Conservation (phyloP, 345 rosid species). For the Bretschneidera sinensis region DNA sequence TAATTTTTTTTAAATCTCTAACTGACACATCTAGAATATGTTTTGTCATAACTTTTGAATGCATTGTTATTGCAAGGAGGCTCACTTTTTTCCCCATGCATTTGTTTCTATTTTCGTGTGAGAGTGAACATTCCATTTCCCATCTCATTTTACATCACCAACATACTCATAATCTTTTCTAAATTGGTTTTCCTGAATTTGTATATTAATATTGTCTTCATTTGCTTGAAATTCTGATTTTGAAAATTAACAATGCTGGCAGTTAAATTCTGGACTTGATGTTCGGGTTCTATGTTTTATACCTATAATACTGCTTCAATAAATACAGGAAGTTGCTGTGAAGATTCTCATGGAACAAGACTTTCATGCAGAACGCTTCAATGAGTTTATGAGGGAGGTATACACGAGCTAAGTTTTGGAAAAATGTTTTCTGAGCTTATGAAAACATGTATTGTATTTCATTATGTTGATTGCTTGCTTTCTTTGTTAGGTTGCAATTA, state of each 20-base stretch:
- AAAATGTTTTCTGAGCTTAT: conserved; percentile 1
- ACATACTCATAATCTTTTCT: not conserved
- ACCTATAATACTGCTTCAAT: not conserved
- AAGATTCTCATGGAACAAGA: conserved; percentile 99
- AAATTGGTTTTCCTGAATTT: not conserved
- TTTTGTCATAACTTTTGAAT: not conserved
- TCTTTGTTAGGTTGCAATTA: conserved; percentile 74
- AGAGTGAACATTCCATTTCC: not conserved
- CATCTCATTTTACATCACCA: too few species aligned
- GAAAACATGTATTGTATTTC: not conserved
- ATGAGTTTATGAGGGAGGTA: conserved; percentile 98
- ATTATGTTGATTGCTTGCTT: conserved; percentile 17
- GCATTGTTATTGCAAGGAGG: not conserved
- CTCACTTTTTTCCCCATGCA: not conserved
- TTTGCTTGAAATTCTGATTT: not conserved
- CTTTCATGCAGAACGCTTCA: conserved; percentile 72
- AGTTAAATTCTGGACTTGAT: too few species aligned
- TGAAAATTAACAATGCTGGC: too few species aligned
- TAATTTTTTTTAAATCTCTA: not conserved
- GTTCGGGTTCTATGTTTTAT: too few species aligned
- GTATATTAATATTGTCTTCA: not conserved
- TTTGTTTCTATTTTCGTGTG: not conserved
- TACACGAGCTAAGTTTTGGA: conserved; percentile 8
- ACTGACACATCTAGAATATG: not conserved
- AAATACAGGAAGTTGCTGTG: conserved; percentile 95